Conservation (phyloP, 2,329 filamentous ascomycete species). For the Xylariomycetidae sp. region DNA sequence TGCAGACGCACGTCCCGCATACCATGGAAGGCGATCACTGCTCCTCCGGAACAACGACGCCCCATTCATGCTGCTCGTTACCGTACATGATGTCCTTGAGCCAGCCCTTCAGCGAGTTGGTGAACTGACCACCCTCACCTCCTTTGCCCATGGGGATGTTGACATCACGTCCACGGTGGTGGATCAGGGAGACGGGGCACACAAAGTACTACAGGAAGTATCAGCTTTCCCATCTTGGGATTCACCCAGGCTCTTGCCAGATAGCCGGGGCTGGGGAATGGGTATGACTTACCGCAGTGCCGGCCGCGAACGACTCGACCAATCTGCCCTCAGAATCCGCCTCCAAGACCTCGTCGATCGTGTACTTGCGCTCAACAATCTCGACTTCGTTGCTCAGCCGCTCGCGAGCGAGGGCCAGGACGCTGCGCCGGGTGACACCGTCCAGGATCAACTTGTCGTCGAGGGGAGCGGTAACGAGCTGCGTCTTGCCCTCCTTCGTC, state of each 20-base stretch:
- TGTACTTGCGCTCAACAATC: constrained; percentile 77
- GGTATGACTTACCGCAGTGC: constrained; percentile 65
- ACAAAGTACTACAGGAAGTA: constrained; percentile 55
- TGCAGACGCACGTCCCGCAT: no score
- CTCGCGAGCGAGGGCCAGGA: constrained; percentile 65
- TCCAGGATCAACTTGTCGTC: constrained; percentile 80
- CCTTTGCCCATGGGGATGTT: constrained; percentile 53
- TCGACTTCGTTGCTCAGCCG: constrained; percentile 56
- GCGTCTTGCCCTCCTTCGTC: constrained; percentile 53
- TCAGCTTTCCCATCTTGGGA: constrained; percentile 6
- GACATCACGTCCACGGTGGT: constrained; percentile 60
- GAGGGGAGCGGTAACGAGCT: constrained; percentile 79
- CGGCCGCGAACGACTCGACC: constrained; percentile 78
- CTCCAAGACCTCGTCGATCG: constrained; percentile 69
- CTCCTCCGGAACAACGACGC: constrained; percentile 59
- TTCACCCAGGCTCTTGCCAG: no score
- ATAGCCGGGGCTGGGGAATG: background rate
- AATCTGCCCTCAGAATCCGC: constrained; percentile 70
- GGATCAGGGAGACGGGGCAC: constrained; percentile 60
- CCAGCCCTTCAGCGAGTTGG: constrained; percentile 59
- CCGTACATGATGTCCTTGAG: constrained; percentile 72
- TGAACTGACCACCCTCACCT: constrained; percentile 48
- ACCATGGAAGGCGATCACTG: no score
- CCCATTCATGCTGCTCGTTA: constrained; percentile 62
- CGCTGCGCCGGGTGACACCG: constrained; percentile 78